phyloP scores from a whole-genome alignment of 345 rosid genomes.

The Eucalyptus marginata region DNA sequence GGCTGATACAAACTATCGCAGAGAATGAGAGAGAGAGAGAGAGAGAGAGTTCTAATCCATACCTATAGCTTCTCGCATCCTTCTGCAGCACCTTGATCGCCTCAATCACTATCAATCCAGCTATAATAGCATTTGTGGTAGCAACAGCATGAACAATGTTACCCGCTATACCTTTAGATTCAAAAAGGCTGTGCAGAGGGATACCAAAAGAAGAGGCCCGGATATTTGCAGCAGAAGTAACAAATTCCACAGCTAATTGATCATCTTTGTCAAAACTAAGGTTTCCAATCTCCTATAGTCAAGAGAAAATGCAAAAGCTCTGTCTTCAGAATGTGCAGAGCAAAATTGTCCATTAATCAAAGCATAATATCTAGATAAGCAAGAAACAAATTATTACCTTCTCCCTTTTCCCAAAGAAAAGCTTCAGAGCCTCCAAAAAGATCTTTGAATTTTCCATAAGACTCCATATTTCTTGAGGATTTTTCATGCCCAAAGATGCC shows the following conservation, averaged over 20 bases:
- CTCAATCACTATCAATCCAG: constrained; percentile 96
- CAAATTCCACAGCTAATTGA: constrained; percentile 95
- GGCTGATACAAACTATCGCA: not conserved
- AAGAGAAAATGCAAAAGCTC: not conserved
- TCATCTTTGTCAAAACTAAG: constrained; percentile 97
- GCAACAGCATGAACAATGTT: constrained; percentile 99
- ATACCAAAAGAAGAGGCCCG: constrained; percentile 92
- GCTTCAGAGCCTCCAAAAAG: constrained; percentile 71
- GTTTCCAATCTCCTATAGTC: constrained; percentile 72
- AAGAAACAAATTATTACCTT: constrained; percentile 32
- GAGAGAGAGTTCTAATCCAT: constrained; percentile 2
- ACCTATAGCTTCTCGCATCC: constrained; percentile 66
- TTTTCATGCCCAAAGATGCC: constrained; percentile 81
- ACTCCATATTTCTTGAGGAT: constrained; percentile 96
- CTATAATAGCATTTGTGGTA: constrained; percentile 88
- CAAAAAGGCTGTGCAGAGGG: constrained; percentile 93
- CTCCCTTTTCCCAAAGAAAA: constrained; percentile 62
- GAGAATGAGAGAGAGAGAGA: not conserved
- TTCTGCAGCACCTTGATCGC: constrained; percentile 86
- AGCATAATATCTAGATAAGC: not conserved
- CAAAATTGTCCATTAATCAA: not conserved
- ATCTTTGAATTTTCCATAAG: constrained; percentile 70
- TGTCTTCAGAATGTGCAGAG: not conserved
- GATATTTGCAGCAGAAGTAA: constrained; percentile 98
- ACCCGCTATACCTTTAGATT: constrained; percentile 99